phyloP scores from a whole-genome alignment of 257 asterid genomes.

The Solanum dulcamara region DNA sequence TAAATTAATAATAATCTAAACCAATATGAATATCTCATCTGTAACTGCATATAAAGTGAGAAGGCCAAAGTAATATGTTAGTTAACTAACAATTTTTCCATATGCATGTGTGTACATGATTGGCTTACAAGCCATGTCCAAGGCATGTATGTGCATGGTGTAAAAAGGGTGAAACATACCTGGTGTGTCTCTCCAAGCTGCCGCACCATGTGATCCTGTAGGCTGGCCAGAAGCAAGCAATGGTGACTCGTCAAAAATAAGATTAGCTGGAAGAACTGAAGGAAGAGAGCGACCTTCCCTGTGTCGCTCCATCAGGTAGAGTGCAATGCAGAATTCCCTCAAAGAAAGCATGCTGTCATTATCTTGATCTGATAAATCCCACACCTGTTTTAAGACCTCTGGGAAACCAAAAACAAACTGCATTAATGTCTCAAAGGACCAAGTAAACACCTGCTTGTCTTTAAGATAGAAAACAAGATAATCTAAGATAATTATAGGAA shows the following conservation, averaged over 20 bases:
- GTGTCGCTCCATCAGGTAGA: slow-evolving; percentile 86
- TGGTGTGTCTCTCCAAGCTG: slow-evolving; percentile 59
- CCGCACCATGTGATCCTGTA: slow-evolving; percentile 30
- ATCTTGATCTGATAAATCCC: slow-evolving; percentile 99
- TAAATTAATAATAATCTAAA: not conserved
- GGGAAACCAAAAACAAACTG: slow-evolving; percentile 19
- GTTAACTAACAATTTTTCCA: not conserved
- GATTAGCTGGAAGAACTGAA: slow-evolving; percentile 48
- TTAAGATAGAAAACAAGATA: not conserved
- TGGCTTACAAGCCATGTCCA: not conserved
- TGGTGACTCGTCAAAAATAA: slow-evolving; percentile 51
- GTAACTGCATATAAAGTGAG: not conserved
- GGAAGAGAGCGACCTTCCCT: slow-evolving; percentile 93
- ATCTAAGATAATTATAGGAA: not conserved
- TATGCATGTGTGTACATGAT: not conserved
- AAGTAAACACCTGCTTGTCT: not conserved
- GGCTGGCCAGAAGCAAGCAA: slow-evolving; percentile 45
- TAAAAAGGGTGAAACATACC: slow-evolving; percentile 29
- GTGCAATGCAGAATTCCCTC: slow-evolving; percentile 88
- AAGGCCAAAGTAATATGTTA: not conserved
- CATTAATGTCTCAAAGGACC: not conserved
- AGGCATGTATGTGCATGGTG: not conserved
- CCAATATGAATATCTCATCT: not conserved
- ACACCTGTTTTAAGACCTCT: slow-evolving; percentile 94
- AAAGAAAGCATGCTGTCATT: slow-evolving; percentile 91